Evolutionary conservation across 2,329 filamentous ascomycete species (phyloP), one percentile per base, ranked within the genome.

Genomic region (Xylaria sp.): DNA sequence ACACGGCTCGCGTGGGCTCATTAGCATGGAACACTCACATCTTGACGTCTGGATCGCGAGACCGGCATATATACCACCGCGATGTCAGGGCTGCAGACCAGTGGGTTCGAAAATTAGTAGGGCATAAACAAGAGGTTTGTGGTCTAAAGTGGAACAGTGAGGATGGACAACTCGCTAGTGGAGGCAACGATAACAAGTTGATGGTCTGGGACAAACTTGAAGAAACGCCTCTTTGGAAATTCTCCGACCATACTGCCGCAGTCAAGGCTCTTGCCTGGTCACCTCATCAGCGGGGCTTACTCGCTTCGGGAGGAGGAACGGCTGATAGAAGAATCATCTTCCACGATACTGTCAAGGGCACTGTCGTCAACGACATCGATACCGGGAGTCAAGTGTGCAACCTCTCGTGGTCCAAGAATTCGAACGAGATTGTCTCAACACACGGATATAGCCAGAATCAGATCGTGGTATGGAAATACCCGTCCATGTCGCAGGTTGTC

Each of bases 321-420:
- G 96, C 94, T 24, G 96, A 99, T 80, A 89, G 96, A 63, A 92
- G 94, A 36, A 99, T 99, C 80, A 97, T 98, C 74, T 99, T 99
- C 81, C 97, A 97, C 89, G 97, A 99, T 78, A 99, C 96, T 0
- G 84, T 93, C 24, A 92, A 92, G n/a, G 94, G 93, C 4, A 86
- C 88, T 0, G 84, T 91, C 61, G 89, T 93, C 77, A 95, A 93
- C 78, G 94, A 97, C 78, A 90, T 98, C 69, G 96, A 99, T 78
- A 99, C 96, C 0, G 96, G 96, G 58, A 97, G 93, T 76, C 96
- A 99, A 80, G 96, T 99, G n/a, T 99, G 96, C 82, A 99, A 99
- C 77, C 85, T 99, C 51, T 93, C 94, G 3, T 99, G 97, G 94
- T 96, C 92, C 19, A 97, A 97, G 78, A 97, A 98, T 80, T 97